phyloP scores from a whole-genome alignment of 225 moss, liverwort and hornwort species.

The Marchantia polymorpha region DNA sequence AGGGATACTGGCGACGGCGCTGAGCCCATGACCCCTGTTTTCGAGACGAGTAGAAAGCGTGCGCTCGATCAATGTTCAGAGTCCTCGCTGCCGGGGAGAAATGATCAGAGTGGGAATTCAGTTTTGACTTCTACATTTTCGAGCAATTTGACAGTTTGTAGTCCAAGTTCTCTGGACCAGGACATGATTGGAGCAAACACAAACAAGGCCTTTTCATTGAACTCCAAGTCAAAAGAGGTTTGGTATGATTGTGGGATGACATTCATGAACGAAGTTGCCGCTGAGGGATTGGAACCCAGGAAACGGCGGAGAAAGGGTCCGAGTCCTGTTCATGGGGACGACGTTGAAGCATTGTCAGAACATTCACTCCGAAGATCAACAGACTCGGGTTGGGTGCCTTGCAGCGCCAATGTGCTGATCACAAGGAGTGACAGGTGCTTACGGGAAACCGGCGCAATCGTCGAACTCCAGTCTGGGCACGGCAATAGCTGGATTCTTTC shows the following conservation, averaged over 20 bases:
- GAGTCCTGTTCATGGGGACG: conserved; percentile 71
- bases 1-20: conserved; percentile 47
- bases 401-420: conserved; percentile 78
- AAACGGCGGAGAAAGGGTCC: conserved; percentile 74
- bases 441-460: conserved; percentile 70
- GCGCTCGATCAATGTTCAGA: conserved; percentile 47
- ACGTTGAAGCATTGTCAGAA: conserved; percentile 54
- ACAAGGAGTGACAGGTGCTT: conserved; percentile 77
- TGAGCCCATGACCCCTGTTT: conserved; percentile 64
- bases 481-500: conserved; percentile 73
- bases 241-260: conserved; percentile 82
- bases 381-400: conserved; percentile 57
- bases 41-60: conserved; percentile 61
- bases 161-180: conserved; percentile 37
- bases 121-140: conserved; percentile 12
- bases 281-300: conserved; percentile 47
- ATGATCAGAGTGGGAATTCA: conserved; percentile 49
- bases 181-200: conserved; percentile 24
- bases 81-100: conserved; percentile 42
- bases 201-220: conserved; percentile 36
- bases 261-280: conserved; percentile 54
- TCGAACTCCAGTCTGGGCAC: conserved; percentile 70
- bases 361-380: conserved; percentile 37
- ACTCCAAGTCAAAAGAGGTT: conserved; percentile 52
- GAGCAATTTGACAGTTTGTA: conserved; percentile 15